A percentile compares a stretch with the other conserved stretches of the same genome.
These are phyloP conservation scores for Discostella stelligera DNA, from an alignment of 352 stramenopile species.

Conservation along the genomic window DNA sequence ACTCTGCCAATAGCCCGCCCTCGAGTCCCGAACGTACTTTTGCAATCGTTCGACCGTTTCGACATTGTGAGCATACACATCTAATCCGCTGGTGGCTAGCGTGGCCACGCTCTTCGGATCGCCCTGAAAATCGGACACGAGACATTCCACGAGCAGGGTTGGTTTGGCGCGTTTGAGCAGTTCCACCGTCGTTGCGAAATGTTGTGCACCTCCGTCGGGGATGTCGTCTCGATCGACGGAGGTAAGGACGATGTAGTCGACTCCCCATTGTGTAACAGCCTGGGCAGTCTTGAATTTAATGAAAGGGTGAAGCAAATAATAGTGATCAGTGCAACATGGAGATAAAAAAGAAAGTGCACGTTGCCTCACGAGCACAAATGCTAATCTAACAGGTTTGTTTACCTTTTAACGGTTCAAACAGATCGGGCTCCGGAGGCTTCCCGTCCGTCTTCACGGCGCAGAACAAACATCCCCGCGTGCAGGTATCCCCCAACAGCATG, in stretches of 20 bases:
- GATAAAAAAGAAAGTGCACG: background rate
- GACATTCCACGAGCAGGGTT: conserved; percentile 96
- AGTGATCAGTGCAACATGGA: conserved; percentile 14
- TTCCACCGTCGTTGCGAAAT: conserved; percentile 95
- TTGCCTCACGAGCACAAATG: too few relatives aligned
- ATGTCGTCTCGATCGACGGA: conserved; percentile 98
- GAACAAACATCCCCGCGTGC: conserved; percentile 98
- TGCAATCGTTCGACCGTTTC: conserved; percentile 97
- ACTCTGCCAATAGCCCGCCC: conserved; percentile 95
- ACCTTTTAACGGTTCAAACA: conserved; percentile 85
- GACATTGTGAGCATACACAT: conserved; percentile 99
- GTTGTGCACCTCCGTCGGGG: conserved; percentile 89
- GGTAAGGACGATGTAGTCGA: conserved; percentile 99
- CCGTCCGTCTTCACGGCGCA: conserved; percentile 97
- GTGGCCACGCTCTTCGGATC: conserved; percentile 88
- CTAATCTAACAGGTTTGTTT: too few relatives aligned
- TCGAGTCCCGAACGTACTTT: conserved; percentile 85
- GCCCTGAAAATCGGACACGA: conserved; percentile 98
- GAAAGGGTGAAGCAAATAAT: too few relatives aligned
- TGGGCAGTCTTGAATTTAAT: conserved; percentile 84
- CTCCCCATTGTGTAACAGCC: conserved; percentile 94
- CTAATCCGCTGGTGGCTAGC: conserved; percentile 93
- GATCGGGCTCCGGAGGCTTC: conserved; percentile 91
- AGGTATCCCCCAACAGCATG: conserved; percentile 99
- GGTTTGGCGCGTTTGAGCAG: conserved; percentile 87